These are phyloP conservation scores for Suillus americanus DNA, from an alignment of 768 basidiomycete genomes.

Conservation along the genomic window DNA sequence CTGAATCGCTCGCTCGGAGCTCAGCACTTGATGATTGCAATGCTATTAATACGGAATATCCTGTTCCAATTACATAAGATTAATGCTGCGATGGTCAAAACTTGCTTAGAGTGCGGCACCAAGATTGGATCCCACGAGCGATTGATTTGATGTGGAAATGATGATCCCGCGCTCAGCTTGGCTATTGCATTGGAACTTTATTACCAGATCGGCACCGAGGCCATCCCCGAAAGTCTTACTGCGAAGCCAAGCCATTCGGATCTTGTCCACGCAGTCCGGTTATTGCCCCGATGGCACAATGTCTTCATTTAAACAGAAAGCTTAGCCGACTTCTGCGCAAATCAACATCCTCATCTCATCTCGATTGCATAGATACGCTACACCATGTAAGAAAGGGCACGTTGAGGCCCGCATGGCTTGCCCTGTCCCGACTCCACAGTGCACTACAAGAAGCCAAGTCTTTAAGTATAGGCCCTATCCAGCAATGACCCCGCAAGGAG, in stretches of 20 bases:
- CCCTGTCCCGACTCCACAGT: constrained; percentile 13
- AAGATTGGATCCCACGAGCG: background rate
- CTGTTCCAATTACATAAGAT: background rate
- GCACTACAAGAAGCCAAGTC: constrained; percentile 15
- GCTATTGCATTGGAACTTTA: background rate
- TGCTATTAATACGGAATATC: background rate
- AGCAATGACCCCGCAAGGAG: constrained; percentile 5
- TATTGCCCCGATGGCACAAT: too few relatives aligned
- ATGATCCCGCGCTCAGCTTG: background rate
- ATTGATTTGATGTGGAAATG: background rate
- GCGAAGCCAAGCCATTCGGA: background rate
- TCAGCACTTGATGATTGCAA: background rate
- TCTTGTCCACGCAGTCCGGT: too few relatives aligned
- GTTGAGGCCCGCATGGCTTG: constrained; percentile 36
- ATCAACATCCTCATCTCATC: constrained; percentile 2
- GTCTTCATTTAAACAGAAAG: too few relatives aligned
- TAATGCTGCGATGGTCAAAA: background rate
- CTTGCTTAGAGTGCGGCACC: background rate
- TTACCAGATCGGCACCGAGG: background rate
- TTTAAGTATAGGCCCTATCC: constrained; percentile 16
- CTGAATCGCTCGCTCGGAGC: background rate
- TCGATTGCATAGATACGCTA: constrained; percentile 6
- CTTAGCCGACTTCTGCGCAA: background rate
- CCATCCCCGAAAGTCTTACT: background rate
- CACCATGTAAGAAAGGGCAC: constrained; percentile 23